phyloP scores from a whole-genome alignment of 768 basidiomycete species.

The Tulasnella sp. region DNA sequence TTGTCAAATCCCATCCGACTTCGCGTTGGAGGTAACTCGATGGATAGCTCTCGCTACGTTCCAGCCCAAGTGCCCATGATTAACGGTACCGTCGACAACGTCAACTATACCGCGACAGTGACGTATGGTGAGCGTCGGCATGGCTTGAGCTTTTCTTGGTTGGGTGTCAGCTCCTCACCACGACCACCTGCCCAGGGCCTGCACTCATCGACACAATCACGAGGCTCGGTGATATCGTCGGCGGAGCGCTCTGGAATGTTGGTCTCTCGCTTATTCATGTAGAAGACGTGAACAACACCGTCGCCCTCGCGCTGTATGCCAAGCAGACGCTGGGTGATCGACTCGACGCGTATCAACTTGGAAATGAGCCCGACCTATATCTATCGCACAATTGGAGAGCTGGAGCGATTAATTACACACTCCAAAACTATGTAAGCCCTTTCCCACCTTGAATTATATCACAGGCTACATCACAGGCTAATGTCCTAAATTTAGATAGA shows the following conservation, averaged over 20 bases:
- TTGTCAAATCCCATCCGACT: conserved; percentile 16
- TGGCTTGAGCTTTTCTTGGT: neutral
- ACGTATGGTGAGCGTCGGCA: conserved; percentile 14
- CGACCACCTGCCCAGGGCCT: neutral
- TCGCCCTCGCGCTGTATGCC: conserved; percentile 8
- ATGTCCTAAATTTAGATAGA: neutral
- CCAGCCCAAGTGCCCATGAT: conserved; percentile 14
- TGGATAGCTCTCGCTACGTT: conserved; percentile 17
- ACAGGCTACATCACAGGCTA: neutral
- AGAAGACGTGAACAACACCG: conserved; percentile 9
- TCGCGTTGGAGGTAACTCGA: conserved; percentile 17
- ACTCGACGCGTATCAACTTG: conserved; percentile 15
- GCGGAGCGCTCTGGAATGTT: conserved; percentile 8
- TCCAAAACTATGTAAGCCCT: conserved; percentile 13
- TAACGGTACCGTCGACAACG: conserved; percentile 11
- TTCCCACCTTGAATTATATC: neutral
- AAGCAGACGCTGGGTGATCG: neutral
- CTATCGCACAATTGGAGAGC: neutral
- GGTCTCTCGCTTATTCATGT: conserved; percentile 12
- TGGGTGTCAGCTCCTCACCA: neutral
- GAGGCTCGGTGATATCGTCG: conserved; percentile 9
- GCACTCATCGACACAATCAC: conserved; percentile 1
- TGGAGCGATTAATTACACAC: conserved; percentile 15
- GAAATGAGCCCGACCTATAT: conserved; percentile 19
- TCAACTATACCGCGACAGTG: conserved; percentile 15